Evolutionary conservation across 176 grass and related monocot genomes (phyloP), one percentile per base, ranked within the genome.

Genomic region (Oryza rufipogon): DNA sequence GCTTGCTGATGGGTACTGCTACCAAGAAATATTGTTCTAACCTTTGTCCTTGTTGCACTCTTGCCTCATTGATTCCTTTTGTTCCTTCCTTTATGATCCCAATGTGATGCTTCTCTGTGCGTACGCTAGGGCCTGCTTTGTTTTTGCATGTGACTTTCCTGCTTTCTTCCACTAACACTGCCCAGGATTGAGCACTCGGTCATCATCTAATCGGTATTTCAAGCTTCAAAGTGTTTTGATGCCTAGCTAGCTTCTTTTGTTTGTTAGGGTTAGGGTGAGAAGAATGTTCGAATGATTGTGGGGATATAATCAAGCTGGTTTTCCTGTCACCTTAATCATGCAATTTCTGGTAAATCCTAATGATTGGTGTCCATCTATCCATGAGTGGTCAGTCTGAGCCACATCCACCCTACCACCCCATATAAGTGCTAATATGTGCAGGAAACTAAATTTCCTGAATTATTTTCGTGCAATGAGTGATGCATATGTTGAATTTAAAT

Each of bases 61-160:
- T 1, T 67, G 46, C 83, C 14, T 76, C 78, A 77, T 81, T 82
- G 83, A 90, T 90, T 86, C 83, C 83, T 86, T 86, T 54, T 86
- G 83, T 77, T 77, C 83, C 83, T 86, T 81, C 73, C 67, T 71
- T 73, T 51, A 66, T 15, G 71, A 89, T 89, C 82, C 77, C 82
- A 81, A 89, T 86, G 75, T 6, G 80, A 83, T 79, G 73, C 48
- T 61, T 41, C 32, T 79, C 79, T 86, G 60, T 3, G 63, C 83
- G 14, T 73, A 34, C 75, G 83, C 39, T 66, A 78, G 60, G 47
- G 47, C 60, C 48, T 79, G 66, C 79, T 70, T 90, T 83, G 39
- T 75, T 75, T 75, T 84, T 80, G 69, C 76, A 28, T 87, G 70
- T 54, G 80, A 60, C 85, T 64, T 91, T 70, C 32, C 70, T 86